Percentiles rank a stretch among this genome's conserved stretches.
These are phyloP conservation scores for Balakata baccata DNA, from an alignment of 345 rosid species.

Conservation along the genomic window DNA sequence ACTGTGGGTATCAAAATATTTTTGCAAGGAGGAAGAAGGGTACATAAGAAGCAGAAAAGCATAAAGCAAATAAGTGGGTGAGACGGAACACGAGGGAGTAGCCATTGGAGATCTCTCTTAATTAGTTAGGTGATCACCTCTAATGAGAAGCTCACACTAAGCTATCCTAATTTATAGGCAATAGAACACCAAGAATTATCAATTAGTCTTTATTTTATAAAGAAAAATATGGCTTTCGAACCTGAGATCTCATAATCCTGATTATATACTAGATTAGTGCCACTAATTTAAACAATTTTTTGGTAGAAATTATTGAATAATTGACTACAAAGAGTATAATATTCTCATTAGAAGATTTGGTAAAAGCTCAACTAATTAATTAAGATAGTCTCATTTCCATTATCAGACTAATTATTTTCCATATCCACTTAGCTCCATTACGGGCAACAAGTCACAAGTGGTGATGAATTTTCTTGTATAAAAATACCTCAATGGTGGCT, in stretches of 20 bases:
- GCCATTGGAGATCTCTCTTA: background rate
- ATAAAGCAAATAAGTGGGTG: background rate
- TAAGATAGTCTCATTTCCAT: background rate
- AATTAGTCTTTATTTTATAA: too few relatives aligned
- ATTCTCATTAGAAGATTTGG: background rate
- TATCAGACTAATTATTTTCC: background rate
- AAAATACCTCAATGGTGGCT: too few relatives aligned
- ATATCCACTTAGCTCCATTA: slow-evolving; percentile 7
- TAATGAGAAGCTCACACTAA: background rate
- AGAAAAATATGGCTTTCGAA: too few relatives aligned
- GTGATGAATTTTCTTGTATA: background rate
- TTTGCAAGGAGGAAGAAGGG: background rate
- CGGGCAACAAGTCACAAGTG: background rate
- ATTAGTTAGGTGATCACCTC: too few relatives aligned
- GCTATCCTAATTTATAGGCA: background rate
- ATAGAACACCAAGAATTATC: background rate
- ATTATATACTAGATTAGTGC: too few relatives aligned
- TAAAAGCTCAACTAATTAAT: slow-evolving; percentile 7
- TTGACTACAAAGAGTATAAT: too few relatives aligned
- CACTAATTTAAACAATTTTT: too few relatives aligned
- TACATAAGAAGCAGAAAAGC: background rate
- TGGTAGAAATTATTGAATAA: background rate
- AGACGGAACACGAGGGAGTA: background rate
- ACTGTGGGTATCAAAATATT: background rate
- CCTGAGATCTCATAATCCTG: too few relatives aligned